Conservation (phyloP, 352 stramenopile genomes). For the Phytopythium ostracodes region DNA sequence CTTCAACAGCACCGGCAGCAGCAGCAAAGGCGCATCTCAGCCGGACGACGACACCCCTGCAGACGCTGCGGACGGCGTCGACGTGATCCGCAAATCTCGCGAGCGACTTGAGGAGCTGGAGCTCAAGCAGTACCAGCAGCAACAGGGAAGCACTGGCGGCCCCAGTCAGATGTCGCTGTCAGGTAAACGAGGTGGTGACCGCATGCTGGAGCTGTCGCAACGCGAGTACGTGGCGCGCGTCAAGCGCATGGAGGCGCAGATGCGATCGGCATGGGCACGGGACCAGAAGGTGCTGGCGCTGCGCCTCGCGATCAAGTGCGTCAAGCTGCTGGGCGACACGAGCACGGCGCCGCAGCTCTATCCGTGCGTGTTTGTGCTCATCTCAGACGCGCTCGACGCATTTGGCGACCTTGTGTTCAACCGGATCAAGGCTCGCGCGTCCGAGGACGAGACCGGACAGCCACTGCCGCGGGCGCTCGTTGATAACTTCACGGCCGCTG, state of each 20-base stretch:
- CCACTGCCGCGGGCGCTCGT: constrained; percentile 45
- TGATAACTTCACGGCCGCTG: constrained; percentile 66
- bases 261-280: constrained; percentile 69
- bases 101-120: constrained; percentile 66
- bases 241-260: constrained; percentile 65
- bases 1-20: constrained; percentile 2
- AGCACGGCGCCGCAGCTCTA: constrained; percentile 79
- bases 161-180: neutral
- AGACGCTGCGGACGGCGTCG: constrained; percentile 26
- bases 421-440: constrained; percentile 67
- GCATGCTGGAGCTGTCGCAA: constrained; percentile 74
- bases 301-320: constrained; percentile 88
- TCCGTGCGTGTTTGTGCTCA: constrained; percentile 85
- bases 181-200: constrained; percentile 14
- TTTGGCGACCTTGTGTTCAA: constrained; percentile 88
- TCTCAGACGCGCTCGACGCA: constrained; percentile 82
- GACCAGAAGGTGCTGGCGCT: constrained; percentile 88
- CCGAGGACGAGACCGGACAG: constrained; percentile 51
- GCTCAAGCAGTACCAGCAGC: constrained; percentile 12
- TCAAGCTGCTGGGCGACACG: constrained; percentile 86
- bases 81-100: constrained; percentile 62
- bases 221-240: constrained; percentile 80
- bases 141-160: constrained; percentile 2
- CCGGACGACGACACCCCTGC: neutral
- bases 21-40: constrained; percentile 27